phyloP scores from a whole-genome alignment of 2,329 filamentous ascomycete species.

The Metarhizium guizhouense region DNA sequence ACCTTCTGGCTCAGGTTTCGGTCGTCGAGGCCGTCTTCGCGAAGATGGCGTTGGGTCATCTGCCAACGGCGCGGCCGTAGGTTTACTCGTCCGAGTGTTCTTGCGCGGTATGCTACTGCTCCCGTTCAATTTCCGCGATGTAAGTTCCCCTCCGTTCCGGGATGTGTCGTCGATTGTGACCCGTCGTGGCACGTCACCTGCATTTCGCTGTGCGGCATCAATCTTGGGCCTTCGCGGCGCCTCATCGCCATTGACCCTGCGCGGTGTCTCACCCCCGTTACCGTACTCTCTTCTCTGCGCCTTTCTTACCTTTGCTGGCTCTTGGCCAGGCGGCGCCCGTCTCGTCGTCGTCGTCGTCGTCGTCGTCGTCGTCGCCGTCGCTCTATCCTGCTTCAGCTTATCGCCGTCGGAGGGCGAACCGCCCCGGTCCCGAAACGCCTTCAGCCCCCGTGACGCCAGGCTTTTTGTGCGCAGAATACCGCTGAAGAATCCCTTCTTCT shows the following conservation, averaged over 20 bases:
- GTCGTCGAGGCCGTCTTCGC: conserved; percentile 33
- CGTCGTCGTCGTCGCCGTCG: not conserved
- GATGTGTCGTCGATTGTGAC: not conserved
- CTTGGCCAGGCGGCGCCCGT: not conserved
- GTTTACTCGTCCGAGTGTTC: not conserved
- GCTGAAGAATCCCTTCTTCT: conserved; percentile 39
- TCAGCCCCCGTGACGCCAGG: conserved; percentile 18
- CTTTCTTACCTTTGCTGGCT: not conserved
- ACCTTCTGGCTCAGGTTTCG: conserved; percentile 21
- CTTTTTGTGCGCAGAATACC: conserved; percentile 40
- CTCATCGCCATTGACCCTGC: not conserved
- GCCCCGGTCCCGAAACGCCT: conserved; percentile 3
- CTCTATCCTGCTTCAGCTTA: not conserved
- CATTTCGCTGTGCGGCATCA: not conserved
- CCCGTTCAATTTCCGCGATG: not conserved
- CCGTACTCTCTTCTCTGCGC: not conserved
- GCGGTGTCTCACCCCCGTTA: not conserved
- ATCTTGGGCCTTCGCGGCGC: conserved; percentile 1
- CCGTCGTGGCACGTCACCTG: not conserved
- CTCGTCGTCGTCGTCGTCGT: not conserved
- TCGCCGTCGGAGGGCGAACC: not conserved
- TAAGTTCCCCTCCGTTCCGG: not conserved
- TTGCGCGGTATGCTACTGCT: not conserved
- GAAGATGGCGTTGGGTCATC: conserved; percentile 12
- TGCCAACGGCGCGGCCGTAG: not conserved